Evolutionary conservation across 768 basidiomycete genomes (phyloP), one percentile per base, ranked within the genome.

Genomic region (Mycena galopus): DNA sequence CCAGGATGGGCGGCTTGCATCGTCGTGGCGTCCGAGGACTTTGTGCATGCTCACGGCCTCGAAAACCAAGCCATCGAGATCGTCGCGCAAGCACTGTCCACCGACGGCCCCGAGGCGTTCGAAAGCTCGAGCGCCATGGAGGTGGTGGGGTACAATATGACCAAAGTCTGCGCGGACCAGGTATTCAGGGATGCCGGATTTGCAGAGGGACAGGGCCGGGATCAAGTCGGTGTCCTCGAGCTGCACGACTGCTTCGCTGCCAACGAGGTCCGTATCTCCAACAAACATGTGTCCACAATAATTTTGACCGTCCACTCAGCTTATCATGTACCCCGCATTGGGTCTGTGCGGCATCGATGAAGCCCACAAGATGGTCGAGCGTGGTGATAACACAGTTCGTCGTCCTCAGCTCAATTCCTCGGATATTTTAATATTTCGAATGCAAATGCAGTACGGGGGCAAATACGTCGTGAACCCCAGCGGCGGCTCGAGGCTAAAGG

Each of bases 401-500:
- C 37, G 57, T 37, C n/a, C 19, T 2, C 55, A 9, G 16, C 37
- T n/a, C 11, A 19, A 21, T n/a, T 39, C 19, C n/a, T 47, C 57
- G 27, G 16, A 12, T 25, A 27, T 56, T 33, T 33, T 23, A n/a
- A 21, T n/a, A 23, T 51, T 16, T 35, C 29, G n/a, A n/a, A n/a
- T n/a, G n/a, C 30, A 33, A 61, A 33, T 70, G 10, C 64, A 94
- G 92, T 94, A 94, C 69, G 94, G 93, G 23, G 94, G 95, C 6
- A 94, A 94, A 81, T 96, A 89, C 60, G 93, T 96, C 21, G 83
- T 96, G 39, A 96, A 96, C 75, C 93, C 95, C 0, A 93, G 92
- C 61, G 95, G 95, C 29, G 95, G 95, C 86, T 96, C 19, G 93
- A 96, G 78, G 93, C 94, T n/a, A 96, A 95, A 78, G 95, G 95